Percentiles rank a stretch among this genome's conserved stretches.
Evolutionary conservation across 495 filamentous ascomycete genomes (phyloP).

Genomic region (Aspergillus homomorphus): DNA sequence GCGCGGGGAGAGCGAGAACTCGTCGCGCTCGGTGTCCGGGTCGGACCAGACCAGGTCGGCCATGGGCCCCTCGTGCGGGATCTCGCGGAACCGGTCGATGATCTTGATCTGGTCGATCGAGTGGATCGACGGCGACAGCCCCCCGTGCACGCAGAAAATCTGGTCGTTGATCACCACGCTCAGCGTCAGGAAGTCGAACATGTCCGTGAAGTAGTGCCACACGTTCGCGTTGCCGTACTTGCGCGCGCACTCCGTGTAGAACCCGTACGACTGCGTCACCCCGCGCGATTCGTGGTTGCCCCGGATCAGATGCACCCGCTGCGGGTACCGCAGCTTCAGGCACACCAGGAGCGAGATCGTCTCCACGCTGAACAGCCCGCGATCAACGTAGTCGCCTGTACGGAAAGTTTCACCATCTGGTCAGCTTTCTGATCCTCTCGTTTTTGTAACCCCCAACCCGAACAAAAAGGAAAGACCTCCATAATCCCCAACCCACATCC

Average conservation of each 20-base stretch:
- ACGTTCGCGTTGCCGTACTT: conserved; percentile 98
- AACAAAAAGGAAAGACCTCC: not conserved
- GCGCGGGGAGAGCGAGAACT: conserved; percentile 89
- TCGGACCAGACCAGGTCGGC: conserved; percentile 99
- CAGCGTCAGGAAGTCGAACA: conserved; percentile 97
- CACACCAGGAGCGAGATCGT: conserved; percentile 95
- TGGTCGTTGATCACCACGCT: conserved; percentile 98
- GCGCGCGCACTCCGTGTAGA: conserved; percentile 95
- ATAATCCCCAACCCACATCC: conserved; percentile 2
- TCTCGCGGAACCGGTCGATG: conserved; percentile 96
- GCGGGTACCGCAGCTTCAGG: conserved; percentile 88
- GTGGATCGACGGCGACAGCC: conserved; percentile 92
- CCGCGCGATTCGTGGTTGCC: conserved; percentile 97
- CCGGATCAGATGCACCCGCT: conserved; percentile 87
- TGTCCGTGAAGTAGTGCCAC: conserved; percentile 99
- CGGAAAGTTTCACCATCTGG: not conserved
- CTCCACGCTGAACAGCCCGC: conserved; percentile 94
- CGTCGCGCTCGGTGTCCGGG: conserved; percentile 90
- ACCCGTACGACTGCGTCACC: conserved; percentile 97
- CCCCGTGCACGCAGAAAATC: conserved; percentile 98
- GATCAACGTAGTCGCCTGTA: conserved; percentile 92
- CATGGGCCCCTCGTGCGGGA: conserved; percentile 98
- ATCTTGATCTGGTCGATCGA: conserved; percentile 99
- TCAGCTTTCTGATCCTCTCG: conserved; percentile 1
- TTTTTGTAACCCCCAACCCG: not conserved